Evolutionary conservation across 208 protist genomes (phyloP), one percentile per base, ranked within the genome.

Genomic region (Vickermania spadyakhi): DNA sequence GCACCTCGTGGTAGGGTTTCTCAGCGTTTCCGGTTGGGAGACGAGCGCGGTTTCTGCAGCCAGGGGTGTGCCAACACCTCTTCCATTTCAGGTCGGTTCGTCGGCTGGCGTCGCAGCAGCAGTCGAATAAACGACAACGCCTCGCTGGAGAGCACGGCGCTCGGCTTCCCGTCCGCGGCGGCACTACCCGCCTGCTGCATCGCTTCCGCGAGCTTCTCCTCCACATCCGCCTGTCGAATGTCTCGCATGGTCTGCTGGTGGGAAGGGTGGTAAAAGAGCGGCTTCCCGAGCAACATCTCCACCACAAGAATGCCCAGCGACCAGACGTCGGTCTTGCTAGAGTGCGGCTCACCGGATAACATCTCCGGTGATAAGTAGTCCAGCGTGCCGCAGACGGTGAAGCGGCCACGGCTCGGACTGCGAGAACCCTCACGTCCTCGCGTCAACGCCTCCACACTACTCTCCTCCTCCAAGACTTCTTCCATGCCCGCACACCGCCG

Each of bases 341-440:
- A 79, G 73, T 91, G 80, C 31, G 71, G 64, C 31, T 64, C 51
- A 27, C 78, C 77, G 25, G 50, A 42, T 4, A 98, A 66, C 85
- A 99, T 97, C 79, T 99, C 98, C 1, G 98, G 98, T 0, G 98
- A 96, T 3, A 99, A 72, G 72, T 99, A 99, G 72, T 99, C 98
- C 1, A 99, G 84, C 2, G 98, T 99, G n/a, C 98, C 96, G 60
- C 95, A 98, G 3, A 97, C 75, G 2, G 93, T 97, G 25, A 54
- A 62, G 62, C 52, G 79, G 23, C 60, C 28, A n/a, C n/a, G n/a
- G n/a, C n/a, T n/a, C n/a, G 31, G 28, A 42, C 52, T 2, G 57
- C 57, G 13, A 4, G 52, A 28, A 31, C 56, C 4, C 50, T 23
- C 7, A 2, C 52, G 1, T 50, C 56, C 22, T 18, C 45, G 18